Conservation (phyloP, 2,329 filamentous ascomycete species). For the Epichloe aotearoae region DNA sequence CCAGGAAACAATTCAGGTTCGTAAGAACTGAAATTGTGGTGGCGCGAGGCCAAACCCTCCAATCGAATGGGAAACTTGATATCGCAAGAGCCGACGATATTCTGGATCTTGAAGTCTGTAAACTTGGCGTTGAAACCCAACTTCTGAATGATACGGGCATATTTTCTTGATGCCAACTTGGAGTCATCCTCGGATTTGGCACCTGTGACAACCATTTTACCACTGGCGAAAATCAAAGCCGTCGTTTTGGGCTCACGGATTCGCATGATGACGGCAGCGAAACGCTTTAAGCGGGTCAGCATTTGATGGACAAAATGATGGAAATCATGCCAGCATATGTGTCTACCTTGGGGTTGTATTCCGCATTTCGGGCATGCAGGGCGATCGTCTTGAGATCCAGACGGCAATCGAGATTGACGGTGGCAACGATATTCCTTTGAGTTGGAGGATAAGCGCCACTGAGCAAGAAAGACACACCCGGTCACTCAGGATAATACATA, state of each 20-base stretch:
- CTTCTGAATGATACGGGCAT: constrained; percentile 98
- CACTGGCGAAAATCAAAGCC: constrained; percentile 91
- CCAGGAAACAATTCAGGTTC: constrained; percentile 97
- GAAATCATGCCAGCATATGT: constrained; percentile 7
- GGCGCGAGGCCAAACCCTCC: constrained; percentile 87
- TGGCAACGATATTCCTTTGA: constrained; percentile 94
- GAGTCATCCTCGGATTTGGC: constrained; percentile 97
- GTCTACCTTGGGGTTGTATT: constrained; percentile 93
- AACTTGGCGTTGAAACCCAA: constrained; percentile 99
- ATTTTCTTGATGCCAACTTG: constrained; percentile 92
- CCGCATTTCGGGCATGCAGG: constrained; percentile 91
- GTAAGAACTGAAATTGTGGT: constrained; percentile 99
- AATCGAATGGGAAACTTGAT: constrained; percentile 99
- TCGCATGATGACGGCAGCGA: constrained; percentile 98
- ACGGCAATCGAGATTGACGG: constrained; percentile 94
- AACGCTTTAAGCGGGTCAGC: constrained; percentile 52
- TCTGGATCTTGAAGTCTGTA: constrained; percentile 99
- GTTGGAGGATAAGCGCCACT: constrained; percentile 38
- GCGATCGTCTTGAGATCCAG: constrained; percentile 98
- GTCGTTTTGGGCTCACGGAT: constrained; percentile 99
- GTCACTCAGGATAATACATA: constrained; percentile 52
- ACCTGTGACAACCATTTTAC: constrained; percentile 99
- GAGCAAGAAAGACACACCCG: constrained; percentile 16
- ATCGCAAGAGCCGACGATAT: constrained; percentile 96
- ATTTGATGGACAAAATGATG: background rate